These are phyloP conservation scores for Penicillium sp. DNA, from an alignment of 2,329 filamentous ascomycete genomes.

Conservation along the genomic window DNA sequence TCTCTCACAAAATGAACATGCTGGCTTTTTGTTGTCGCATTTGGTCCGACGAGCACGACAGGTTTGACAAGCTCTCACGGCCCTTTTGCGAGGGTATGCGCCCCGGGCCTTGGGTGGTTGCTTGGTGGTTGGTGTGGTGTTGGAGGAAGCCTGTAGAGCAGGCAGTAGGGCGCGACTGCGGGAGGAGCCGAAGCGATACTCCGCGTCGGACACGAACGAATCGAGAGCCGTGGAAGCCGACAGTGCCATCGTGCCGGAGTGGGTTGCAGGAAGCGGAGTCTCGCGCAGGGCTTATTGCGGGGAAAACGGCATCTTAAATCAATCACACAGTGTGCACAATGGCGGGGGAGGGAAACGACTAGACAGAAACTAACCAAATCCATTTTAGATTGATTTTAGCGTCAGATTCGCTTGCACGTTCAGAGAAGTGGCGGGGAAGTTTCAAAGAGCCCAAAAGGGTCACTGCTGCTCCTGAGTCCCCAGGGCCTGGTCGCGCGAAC, in stretches of 20 bases:
- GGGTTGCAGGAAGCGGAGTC: background rate
- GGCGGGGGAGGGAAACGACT: too few species aligned
- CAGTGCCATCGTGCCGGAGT: background rate
- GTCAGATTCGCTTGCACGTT: background rate
- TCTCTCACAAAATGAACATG: slow-evolving; percentile 11
- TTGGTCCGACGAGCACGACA: slow-evolving; percentile 9
- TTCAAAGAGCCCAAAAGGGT: background rate
- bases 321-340: too few species aligned
- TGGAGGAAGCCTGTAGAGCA: background rate
- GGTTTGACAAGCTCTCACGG: slow-evolving; percentile 9
- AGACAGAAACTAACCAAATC: background rate
- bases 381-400: background rate
- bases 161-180: background rate
- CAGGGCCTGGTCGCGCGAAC: too few species aligned
- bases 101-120: background rate
- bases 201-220: background rate
- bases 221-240: background rate
- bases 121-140: background rate
- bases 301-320: background rate
- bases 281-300: background rate
- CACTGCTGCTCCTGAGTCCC: background rate
- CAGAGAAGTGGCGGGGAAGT: background rate
- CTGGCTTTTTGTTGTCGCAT: slow-evolving; percentile 12
- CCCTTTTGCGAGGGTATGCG: slow-evolving; percentile 12
- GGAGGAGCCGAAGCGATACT: background rate